Evolutionary conservation across 805 yeast genomes (phyloP).

Genomic region (Dipodascopsis tothii): DNA sequence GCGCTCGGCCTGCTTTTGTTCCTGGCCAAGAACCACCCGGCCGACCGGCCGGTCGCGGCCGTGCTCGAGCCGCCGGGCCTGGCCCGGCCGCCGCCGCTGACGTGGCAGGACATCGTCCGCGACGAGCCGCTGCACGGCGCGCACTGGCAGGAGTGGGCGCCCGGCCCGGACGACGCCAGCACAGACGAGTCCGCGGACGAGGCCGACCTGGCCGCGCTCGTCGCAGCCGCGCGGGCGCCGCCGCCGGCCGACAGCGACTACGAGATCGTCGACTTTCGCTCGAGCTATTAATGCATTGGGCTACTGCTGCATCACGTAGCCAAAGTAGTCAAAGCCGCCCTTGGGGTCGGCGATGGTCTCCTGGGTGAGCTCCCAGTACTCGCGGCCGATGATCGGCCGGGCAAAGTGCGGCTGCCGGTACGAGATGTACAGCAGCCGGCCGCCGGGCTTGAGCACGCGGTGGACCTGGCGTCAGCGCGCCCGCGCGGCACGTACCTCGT

Average conservation of each 20-base stretch:
- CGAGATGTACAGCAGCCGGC: conserved; percentile 24
- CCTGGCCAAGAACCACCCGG: conserved; percentile 29
- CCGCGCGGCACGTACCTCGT: conserved; percentile 16
- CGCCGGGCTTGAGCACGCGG: conserved; percentile 23
- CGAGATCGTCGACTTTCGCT: conserved; percentile 16
- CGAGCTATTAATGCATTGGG: background rate
- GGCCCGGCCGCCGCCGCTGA: conserved; percentile 15
- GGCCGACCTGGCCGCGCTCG: background rate
- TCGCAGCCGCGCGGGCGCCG: background rate
- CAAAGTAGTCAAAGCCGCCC: conserved; percentile 24
- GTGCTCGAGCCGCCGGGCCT: conserved; percentile 11
- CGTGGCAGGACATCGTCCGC: conserved; percentile 27
- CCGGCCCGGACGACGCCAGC: background rate
- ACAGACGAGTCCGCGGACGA: background rate
- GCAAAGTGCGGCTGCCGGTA: conserved; percentile 29
- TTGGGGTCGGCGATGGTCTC: conserved; percentile 14
- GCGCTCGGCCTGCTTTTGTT: conserved; percentile 8
- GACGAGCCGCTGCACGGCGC: conserved; percentile 29
- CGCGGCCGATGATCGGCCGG: conserved; percentile 19
- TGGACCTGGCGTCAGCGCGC: conserved; percentile 8
- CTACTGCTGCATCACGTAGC: conserved; percentile 16
- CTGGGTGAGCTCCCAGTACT: conserved; percentile 18
- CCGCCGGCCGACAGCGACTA: conserved; percentile 6
- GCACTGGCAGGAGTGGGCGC: conserved; percentile 26
- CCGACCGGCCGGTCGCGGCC: conserved; percentile 24